phyloP scores from a whole-genome alignment of 2,329 filamentous ascomycete genomes.

The Colletotrichum liaoningense region DNA sequence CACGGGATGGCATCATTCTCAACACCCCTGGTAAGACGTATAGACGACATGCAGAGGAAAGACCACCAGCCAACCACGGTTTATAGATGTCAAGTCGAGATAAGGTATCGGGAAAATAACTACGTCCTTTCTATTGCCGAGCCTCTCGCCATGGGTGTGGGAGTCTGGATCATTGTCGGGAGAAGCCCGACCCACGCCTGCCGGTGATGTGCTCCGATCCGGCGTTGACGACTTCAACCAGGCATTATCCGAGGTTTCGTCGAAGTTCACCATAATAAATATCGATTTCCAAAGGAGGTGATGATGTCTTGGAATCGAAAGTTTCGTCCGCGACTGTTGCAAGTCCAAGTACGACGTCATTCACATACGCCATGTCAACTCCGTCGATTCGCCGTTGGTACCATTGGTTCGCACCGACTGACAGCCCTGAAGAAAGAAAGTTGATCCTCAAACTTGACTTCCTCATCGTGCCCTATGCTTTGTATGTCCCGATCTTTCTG shows the following conservation, averaged over 20 bases:
- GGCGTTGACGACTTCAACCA: conserved; percentile 9
- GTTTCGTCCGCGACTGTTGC: too few species aligned
- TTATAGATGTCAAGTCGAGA: not conserved
- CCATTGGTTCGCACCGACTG: conserved; percentile 61
- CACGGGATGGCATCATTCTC: conserved; percentile 21
- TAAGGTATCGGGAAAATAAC: conserved; percentile 1
- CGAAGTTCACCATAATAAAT: not conserved
- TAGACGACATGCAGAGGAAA: not conserved
- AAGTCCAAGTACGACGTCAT: too few species aligned
- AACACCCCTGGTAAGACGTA: not conserved
- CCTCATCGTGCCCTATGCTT: conserved; percentile 66
- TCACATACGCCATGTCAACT: not conserved
- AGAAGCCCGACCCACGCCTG: not conserved
- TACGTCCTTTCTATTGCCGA: not conserved
- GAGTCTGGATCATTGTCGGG: not conserved
- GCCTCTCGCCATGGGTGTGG: not conserved
- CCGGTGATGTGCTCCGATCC: conserved; percentile 23
- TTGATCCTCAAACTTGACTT: conserved; percentile 67
- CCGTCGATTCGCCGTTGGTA: conserved; percentile 3
- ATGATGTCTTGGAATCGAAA: too few species aligned
- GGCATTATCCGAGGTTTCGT: not conserved
- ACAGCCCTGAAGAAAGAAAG: conserved; percentile 60
- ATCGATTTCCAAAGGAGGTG: too few species aligned
- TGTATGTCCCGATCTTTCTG: conserved; percentile 38
- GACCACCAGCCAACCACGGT: not conserved